Base-by-base conservation (phyloP, 2,329 filamentous ascomycete genomes). In the Fusarium gaditjirri region DNA sequence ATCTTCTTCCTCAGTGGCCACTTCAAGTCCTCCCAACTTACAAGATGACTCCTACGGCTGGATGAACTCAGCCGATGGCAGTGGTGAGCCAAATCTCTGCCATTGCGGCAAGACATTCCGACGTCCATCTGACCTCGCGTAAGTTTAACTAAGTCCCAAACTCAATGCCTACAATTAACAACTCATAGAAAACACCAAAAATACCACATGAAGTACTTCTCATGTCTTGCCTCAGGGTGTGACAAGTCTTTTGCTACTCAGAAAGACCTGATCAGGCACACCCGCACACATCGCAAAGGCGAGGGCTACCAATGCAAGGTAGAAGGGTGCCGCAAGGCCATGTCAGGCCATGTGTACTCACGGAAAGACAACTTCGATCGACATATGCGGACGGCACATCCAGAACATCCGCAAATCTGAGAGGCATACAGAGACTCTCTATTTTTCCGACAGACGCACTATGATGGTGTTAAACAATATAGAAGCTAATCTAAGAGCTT, bases 351-450 rank as follows among this genome's bases (percentile, higher is more conserved):
- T 55, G 70, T 77, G 27, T 77, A 77, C 66, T 77, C 74, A 38
- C 64, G 75, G 23, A 77, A 77, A 62, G 75, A 77, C 71, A 77
- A 77, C 50, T 77, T 76, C 54, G 75, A 77, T 47, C 71, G 75
- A 23, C 75, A 77, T 61, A 77, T 77, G 75, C 55, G 75, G 27
- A 77, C 75, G 23, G 75, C 75, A n/a, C 75, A 77, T 41, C 71
- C 75, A 33, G 67, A 76, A 4, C 75, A 77, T 8, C 67, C 73
- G n/a, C 65, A 69, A 43, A 66, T 76, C 38, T 76, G 71, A 76
- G 69, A 65, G 64, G 50, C 54, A 68, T 65, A 67, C 65, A 68
- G 65, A 44, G 68, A 70, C 59, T 73, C 71, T 74, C 71, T 47
- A 49, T 56, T 43, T 36, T 54, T 46, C 61, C 68, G 71, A 73